Conservation (phyloP, 2,329 filamentous ascomycete genomes). For the Didymella pinodella region DNA sequence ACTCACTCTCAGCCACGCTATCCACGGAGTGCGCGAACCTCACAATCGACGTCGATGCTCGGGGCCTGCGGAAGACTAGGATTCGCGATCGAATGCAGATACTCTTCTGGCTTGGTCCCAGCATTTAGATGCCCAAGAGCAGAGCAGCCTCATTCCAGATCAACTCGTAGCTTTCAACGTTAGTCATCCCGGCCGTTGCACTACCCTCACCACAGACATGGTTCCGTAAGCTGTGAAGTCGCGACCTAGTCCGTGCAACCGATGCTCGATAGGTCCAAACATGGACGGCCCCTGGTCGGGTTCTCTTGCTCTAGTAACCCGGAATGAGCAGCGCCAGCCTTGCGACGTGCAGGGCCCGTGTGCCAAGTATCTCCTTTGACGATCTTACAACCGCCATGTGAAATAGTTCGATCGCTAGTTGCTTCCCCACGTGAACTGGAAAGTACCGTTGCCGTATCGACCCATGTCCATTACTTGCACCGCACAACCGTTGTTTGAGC, state of each 20-base stretch:
- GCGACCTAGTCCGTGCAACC: slow-evolving; percentile 19
- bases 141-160: slow-evolving; percentile 8
- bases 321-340: slow-evolving; percentile 18
- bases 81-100: slow-evolving; percentile 5
- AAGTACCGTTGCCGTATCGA: slow-evolving; percentile 14
- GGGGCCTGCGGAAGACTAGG: slow-evolving; percentile 2
- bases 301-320: slow-evolving; percentile 13
- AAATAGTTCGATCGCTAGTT: slow-evolving; percentile 18
- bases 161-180: slow-evolving; percentile 4
- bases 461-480: slow-evolving; percentile 12
- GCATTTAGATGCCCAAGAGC: slow-evolving; percentile 3
- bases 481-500: slow-evolving; percentile 20
- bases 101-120: background rate
- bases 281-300: slow-evolving; percentile 11
- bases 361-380: slow-evolving; percentile 7
- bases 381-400: slow-evolving; percentile 10
- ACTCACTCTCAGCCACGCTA: background rate
- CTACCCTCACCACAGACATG: slow-evolving; percentile 20
- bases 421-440: slow-evolving; percentile 20
- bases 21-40: background rate
- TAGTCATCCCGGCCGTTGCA: slow-evolving; percentile 8
- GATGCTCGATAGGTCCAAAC: slow-evolving; percentile 10
- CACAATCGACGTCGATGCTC: slow-evolving; percentile 1
- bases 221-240: slow-evolving; percentile 14
- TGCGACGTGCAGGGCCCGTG: slow-evolving; percentile 19